Base-by-base conservation (phyloP, 106 monocot genomes). In the Acorus gramineus region DNA sequence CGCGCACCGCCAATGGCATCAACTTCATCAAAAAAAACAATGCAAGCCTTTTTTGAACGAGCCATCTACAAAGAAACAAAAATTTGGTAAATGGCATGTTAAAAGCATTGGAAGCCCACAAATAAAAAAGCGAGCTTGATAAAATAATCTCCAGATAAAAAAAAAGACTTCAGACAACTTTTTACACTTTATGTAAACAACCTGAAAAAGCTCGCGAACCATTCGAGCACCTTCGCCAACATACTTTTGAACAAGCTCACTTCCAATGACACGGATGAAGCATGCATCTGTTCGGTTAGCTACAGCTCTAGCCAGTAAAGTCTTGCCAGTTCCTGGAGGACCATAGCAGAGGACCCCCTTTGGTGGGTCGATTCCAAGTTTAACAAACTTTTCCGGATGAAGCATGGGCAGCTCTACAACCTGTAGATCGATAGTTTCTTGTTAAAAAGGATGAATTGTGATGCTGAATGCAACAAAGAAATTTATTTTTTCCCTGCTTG, bases 371-470 rank as follows among this genome's bases (percentile, higher is more conserved):
- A 94, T 94, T n/a, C 95, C 95, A 56, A 96, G 84, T 78, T 90
- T 90, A 50, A 96, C 96, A 87, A 96, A 96, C 76, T 96, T 96
- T 79, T 96, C 96, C 47, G 96, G 96, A 79, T 96, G 96, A 69
- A 96, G 87, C 96, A 96, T 96, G 14, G 96, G 96, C 53, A 96
- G 87, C 73, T 94, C 93, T 8, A 94, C 93, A 57, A 94, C 93
- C 89, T 93, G 68, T 53, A 46, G 13, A 44, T 49, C 46, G 6
- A 66, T 44, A 13, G 11, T 66, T 4, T 44, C 46, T 43, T 45
- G 28, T 28, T 28, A 28, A 28, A 28, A 28, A 28, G 28, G 28
- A 28, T 28, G 28, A 28, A 28, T 28, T 28, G 28, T 28, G 28
- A 28, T 28, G 28, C 28, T 28, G 28, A 28, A 28, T 28, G 28